Percentiles rank a stretch among this genome's conserved stretches.
phyloP scores from a whole-genome alignment of 805 yeast genomes.

The Candida taoyuanica region DNA sequence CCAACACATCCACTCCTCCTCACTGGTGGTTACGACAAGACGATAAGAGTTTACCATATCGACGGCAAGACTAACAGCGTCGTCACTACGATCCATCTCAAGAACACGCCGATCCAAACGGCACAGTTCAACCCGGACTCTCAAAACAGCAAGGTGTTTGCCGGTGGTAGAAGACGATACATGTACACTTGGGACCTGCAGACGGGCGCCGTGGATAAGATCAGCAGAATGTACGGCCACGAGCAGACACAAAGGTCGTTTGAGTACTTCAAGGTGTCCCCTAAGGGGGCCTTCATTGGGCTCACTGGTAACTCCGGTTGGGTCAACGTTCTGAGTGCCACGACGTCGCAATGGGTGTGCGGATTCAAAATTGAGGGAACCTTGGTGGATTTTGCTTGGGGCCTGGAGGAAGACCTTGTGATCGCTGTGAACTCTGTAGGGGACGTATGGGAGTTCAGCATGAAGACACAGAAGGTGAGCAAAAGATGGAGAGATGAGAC shows the following conservation, averaged over 20 bases:
- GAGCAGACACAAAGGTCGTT: constrained; percentile 79
- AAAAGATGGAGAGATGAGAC: constrained; percentile 82
- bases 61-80: constrained; percentile 82
- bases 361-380: constrained; percentile 90
- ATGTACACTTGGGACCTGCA: constrained; percentile 90
- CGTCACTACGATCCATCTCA: constrained; percentile 76
- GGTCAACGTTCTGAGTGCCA: constrained; percentile 74
- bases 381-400: constrained; percentile 75
- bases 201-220: constrained; percentile 71
- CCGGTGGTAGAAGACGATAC: constrained; percentile 88
- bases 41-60: constrained; percentile 80
- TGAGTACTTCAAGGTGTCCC: constrained; percentile 78
- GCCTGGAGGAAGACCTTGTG: constrained; percentile 39
- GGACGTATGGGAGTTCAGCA: constrained; percentile 83
- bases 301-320: constrained; percentile 86
- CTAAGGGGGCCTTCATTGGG: constrained; percentile 67
- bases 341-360: constrained; percentile 79
- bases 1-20: constrained; percentile 75
- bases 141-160: constrained; percentile 51
- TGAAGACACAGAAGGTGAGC: constrained; percentile 44
- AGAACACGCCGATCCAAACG: constrained; percentile 74
- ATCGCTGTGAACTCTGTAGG: constrained; percentile 72
- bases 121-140: constrained; percentile 59
- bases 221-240: constrained; percentile 88
- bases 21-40: constrained; percentile 90